phyloP scores from a whole-genome alignment of 495 filamentous ascomycete species.

The Neurospora sp. region DNA sequence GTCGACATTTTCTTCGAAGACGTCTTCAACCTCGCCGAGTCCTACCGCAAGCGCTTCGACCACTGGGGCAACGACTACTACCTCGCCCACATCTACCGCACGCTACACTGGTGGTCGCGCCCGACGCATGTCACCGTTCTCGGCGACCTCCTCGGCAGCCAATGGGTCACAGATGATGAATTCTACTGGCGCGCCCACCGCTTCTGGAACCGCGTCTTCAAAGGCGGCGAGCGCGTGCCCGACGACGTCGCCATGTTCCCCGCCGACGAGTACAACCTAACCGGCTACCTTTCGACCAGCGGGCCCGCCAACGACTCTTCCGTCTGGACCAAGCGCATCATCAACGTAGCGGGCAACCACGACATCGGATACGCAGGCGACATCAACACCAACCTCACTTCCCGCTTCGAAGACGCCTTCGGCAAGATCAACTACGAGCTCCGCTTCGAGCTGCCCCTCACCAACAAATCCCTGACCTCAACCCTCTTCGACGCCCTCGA shows the following conservation, averaged over 20 bases:
- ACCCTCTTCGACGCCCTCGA: conserved; percentile 24
- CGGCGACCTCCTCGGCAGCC: conserved; percentile 89
- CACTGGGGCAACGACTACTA: conserved; percentile 91
- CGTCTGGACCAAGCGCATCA: conserved; percentile 63
- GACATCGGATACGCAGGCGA: conserved; percentile 95
- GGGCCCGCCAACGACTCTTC: conserved; percentile 31
- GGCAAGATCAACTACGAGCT: conserved; percentile 84
- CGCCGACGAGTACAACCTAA: conserved; percentile 38
- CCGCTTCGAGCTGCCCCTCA: conserved; percentile 51
- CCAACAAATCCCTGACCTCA: conserved; percentile 18
- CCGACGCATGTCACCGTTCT: conserved; percentile 86
- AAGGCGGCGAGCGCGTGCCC: conserved; percentile 53
- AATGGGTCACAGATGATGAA: conserved; percentile 84
- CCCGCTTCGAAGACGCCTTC: conserved; percentile 72
- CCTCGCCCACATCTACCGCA: conserved; percentile 87
- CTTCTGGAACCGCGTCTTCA: conserved; percentile 79
- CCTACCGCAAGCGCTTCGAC: conserved; percentile 69
- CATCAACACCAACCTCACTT: conserved; percentile 56
- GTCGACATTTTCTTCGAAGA: conserved; percentile 50
- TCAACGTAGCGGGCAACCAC: conserved; percentile 89
- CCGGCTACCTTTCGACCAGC: conserved; percentile 39
- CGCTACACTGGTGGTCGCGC: conserved; percentile 63
- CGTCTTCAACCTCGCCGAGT: conserved; percentile 50
- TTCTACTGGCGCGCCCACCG: conserved; percentile 60
- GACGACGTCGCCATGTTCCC: conserved; percentile 47